These are phyloP conservation scores for Nothopassalora personata DNA, from an alignment of 2,329 filamentous ascomycete genomes.

Conservation along the genomic window DNA sequence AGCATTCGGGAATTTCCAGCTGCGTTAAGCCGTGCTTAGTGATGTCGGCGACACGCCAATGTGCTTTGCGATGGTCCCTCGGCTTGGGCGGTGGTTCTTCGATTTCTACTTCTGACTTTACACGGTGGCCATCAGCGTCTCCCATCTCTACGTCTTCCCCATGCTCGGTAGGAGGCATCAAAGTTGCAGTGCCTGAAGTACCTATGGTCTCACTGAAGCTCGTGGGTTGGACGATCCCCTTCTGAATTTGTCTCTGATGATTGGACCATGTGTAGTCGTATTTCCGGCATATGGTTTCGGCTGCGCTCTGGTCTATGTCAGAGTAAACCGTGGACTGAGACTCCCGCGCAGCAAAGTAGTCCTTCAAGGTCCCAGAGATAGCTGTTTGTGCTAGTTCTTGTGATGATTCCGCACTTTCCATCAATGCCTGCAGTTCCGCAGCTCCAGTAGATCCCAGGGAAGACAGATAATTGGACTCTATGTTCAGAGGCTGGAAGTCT, in stretches of 20 bases:
- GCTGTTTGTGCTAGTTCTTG: slow-evolving; percentile 5
- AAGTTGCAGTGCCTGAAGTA: neutral
- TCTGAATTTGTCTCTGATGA: neutral
- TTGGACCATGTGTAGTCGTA: neutral
- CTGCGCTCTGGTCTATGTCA: neutral
- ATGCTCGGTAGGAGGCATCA: neutral
- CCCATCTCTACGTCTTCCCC: neutral
- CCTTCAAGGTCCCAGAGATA: neutral
- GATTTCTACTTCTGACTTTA: neutral
- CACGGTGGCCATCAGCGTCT: neutral
- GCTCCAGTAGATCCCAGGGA: slow-evolving; percentile 5
- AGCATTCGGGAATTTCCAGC: slow-evolving; percentile 11
- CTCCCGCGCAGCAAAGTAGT: neutral
- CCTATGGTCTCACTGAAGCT: neutral
- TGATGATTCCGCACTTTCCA: slow-evolving; percentile 3
- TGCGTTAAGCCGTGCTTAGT: slow-evolving; percentile 12
- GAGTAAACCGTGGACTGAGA: slow-evolving; percentile 3
- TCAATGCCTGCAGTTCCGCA: neutral
- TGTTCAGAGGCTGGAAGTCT: slow-evolving; percentile 2
- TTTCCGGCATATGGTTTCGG: neutral
- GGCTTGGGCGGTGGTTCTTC: too few relatives aligned
- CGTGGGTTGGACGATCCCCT: neutral
- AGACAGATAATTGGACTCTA: slow-evolving; percentile 6
- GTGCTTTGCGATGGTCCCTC: neutral
- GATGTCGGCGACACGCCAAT: neutral